These are phyloP conservation scores for Mycena polygramma DNA, from an alignment of 768 basidiomycete genomes.

Conservation along the genomic window DNA sequence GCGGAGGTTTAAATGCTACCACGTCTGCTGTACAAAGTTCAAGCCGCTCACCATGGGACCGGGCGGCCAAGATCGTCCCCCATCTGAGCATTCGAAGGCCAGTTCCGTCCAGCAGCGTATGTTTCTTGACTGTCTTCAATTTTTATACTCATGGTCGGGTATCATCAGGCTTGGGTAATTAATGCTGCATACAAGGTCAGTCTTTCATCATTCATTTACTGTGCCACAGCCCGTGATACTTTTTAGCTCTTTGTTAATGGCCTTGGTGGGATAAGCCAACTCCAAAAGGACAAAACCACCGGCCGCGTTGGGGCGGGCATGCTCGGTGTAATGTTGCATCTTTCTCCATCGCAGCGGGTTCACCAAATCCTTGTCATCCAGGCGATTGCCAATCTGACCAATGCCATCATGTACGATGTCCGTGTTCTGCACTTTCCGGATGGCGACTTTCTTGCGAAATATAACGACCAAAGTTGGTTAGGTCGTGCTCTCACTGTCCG, in stretches of 20 bases:
- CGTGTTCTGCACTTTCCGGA: constrained; percentile 37
- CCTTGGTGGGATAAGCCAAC: constrained; percentile 19
- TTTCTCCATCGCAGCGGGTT: background rate
- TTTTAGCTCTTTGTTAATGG: constrained; percentile 32
- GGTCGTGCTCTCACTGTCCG: background rate
- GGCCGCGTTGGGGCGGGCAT: constrained; percentile 10
- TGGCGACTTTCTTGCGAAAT: constrained; percentile 24
- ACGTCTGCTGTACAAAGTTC: background rate
- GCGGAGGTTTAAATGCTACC: background rate
- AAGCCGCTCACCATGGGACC: constrained; percentile 39
- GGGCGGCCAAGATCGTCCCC: constrained; percentile 29
- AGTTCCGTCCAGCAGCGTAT: constrained; percentile 18
- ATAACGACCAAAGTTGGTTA: constrained; percentile 35
- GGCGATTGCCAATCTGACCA: constrained; percentile 30
- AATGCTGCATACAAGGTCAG: constrained; percentile 34
- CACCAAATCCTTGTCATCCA: constrained; percentile 1
- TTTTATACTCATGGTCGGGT: background rate
- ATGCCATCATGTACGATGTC: constrained; percentile 36
- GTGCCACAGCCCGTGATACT: background rate
- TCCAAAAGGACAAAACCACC: background rate
- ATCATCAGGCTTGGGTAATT: constrained; percentile 39
- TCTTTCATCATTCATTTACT: background rate
- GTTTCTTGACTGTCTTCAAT: background rate
- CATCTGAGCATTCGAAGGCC: constrained; percentile 23
- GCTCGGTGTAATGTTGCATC: constrained; percentile 20